A percentile compares a stretch with the other conserved stretches of the same genome.
These are phyloP conservation scores for Cordyceps javanica DNA, from an alignment of 2,329 filamentous ascomycete species.

Conservation along the genomic window DNA sequence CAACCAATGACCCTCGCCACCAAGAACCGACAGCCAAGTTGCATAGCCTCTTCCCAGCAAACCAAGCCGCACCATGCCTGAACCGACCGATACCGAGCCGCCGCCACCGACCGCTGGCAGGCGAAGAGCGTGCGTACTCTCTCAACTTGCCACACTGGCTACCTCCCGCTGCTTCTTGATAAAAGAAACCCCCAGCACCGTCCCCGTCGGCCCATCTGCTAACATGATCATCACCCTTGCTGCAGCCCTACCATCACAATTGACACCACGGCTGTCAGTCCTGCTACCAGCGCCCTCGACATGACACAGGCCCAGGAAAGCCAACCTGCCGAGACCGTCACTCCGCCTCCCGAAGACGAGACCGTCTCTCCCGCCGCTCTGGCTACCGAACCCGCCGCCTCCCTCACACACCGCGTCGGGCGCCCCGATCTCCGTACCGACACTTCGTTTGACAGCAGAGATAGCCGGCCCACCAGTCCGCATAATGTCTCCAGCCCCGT, in stretches of 20 bases:
- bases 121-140: conserved; percentile 32
- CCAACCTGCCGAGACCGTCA: conserved; percentile 22
- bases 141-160: conserved; percentile 6
- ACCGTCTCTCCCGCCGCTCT: conserved; percentile 34
- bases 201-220: not conserved
- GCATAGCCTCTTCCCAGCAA: conserved; percentile 10
- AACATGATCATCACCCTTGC: not conserved
- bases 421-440: conserved; percentile 43
- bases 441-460: conserved; percentile 59
- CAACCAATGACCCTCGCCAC: conserved; percentile 7
- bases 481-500: conserved; percentile 63
- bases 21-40: not conserved
- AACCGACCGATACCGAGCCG: conserved; percentile 17
- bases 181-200: not conserved
- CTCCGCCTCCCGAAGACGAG: conserved; percentile 35
- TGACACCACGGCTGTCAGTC: conserved; percentile 40
- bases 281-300: conserved; percentile 22
- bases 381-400: conserved; percentile 23
- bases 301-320: conserved; percentile 23
- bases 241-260: conserved; percentile 49
- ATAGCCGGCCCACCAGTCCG: conserved; percentile 63
- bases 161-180: not conserved
- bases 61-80: conserved; percentile 18
- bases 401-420: conserved; percentile 20
- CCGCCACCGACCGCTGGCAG: conserved; percentile 20